Conservation (phyloP, 208 protist species). For the Leptomonas seymouri region DNA sequence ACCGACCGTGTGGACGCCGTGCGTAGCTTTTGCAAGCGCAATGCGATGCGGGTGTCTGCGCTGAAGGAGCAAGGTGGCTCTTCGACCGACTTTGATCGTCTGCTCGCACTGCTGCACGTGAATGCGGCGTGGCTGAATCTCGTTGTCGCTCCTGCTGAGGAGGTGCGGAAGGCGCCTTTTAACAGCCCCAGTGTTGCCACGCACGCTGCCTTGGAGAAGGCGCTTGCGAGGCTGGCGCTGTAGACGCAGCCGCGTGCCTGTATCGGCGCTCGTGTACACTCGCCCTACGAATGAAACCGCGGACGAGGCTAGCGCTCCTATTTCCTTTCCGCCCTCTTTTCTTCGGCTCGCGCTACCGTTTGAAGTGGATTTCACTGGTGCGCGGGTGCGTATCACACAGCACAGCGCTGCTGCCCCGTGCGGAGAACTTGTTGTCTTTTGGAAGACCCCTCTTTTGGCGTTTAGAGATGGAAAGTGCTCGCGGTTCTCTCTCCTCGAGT, state of each 20-base stretch:
- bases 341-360: not conserved
- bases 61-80: constrained; percentile 18
- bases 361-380: no score
- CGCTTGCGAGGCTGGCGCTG: constrained; percentile 42
- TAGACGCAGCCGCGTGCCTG: not conserved
- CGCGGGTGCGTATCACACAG: no score
- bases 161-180: constrained; percentile 20
- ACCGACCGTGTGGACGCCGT: constrained; percentile 53
- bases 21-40: constrained; percentile 67
- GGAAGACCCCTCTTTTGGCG: no score
- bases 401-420: not conserved
- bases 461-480: no score
- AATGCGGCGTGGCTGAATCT: constrained; percentile 47
- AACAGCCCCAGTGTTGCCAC: constrained; percentile 75
- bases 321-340: not conserved
- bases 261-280: not conserved
- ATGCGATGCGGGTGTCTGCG: constrained; percentile 56
- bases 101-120: constrained; percentile 50
- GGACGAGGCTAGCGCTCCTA: not conserved
- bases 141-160: constrained; percentile 33
- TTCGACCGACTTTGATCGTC: constrained; percentile 39
- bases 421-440: not conserved
- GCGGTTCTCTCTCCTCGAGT: no score
- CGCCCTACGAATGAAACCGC: not conserved
- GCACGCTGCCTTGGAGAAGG: constrained; percentile 64